These are phyloP conservation scores for Adansonia gregorii DNA, from an alignment of 441 rosid species.

Conservation along the genomic window DNA sequence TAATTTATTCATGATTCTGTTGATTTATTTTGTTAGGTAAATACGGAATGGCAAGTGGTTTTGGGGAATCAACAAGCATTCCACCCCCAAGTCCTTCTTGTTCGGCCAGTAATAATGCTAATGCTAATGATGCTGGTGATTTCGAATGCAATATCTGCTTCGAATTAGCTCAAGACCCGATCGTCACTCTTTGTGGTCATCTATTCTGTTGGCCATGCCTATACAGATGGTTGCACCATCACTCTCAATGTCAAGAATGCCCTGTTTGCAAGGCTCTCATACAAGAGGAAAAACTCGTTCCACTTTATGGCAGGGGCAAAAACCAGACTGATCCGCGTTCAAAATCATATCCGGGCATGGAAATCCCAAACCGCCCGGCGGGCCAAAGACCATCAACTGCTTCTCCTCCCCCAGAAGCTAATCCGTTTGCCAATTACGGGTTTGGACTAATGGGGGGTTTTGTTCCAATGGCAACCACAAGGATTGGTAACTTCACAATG, in stretches of 20 bases:
- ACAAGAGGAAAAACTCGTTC: conserved; percentile 84
- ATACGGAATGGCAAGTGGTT: conserved; percentile 47
- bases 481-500: conserved; percentile 68
- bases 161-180: conserved; percentile 90
- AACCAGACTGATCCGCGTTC: conserved; percentile 68
- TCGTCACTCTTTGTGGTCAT: conserved; percentile 92
- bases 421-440: conserved; percentile 55
- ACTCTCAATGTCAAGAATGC: conserved; percentile 83
- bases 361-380: conserved; percentile 68
- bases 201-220: conserved; percentile 84
- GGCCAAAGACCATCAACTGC: conserved; percentile 89
- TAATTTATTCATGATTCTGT: background rate
- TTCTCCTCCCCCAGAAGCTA: conserved; percentile 37
- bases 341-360: conserved; percentile 61
- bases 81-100: conserved; percentile 41
- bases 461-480: conserved; percentile 60
- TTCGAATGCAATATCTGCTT: conserved; percentile 97
- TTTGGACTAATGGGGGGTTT: conserved; percentile 74
- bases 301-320: conserved; percentile 95
- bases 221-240: conserved; percentile 83
- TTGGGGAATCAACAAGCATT: conserved; percentile 48
- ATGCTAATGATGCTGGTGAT: conserved; percentile 62
- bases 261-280: conserved; percentile 91
- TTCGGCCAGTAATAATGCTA: conserved; percentile 33
- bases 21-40: conserved; percentile 3